Evolutionary conservation across 768 basidiomycete genomes (phyloP).

Genomic region (Gloeostereum incarnatum): DNA sequence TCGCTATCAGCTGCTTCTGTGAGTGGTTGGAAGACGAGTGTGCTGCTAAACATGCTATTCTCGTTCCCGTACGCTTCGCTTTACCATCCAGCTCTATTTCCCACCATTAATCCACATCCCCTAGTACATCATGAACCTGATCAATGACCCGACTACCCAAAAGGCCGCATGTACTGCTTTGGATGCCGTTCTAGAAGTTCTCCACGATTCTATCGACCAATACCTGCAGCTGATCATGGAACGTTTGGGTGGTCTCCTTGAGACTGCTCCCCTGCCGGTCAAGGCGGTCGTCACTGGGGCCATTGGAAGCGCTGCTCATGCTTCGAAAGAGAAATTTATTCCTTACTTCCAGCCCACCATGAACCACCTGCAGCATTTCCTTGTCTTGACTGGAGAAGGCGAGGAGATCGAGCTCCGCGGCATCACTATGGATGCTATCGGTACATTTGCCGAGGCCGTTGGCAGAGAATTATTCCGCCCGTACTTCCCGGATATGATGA

Average conservation of each 20-base stretch:
- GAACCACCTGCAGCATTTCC: slow-evolving; percentile 81
- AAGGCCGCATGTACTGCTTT: slow-evolving; percentile 93
- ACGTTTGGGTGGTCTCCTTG: slow-evolving; percentile 77
- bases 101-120: slow-evolving; percentile 4
- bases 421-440: slow-evolving; percentile 98
- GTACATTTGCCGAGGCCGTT: slow-evolving; percentile 95
- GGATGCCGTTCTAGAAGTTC: slow-evolving; percentile 91
- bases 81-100: slow-evolving; percentile 2
- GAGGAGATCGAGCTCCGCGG: slow-evolving; percentile 94
- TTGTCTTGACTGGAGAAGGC: slow-evolving; percentile 75
- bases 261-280: slow-evolving; percentile 76
- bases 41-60: slow-evolving; percentile 66
- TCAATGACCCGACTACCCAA: slow-evolving; percentile 82
- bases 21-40: slow-evolving; percentile 97
- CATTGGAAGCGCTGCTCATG: slow-evolving; percentile 96
- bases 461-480: slow-evolving; percentile 91
- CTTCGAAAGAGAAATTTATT: slow-evolving; percentile 82
- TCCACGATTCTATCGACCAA: slow-evolving; percentile 82
- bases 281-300: slow-evolving; percentile 96
- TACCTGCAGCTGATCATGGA: slow-evolving; percentile 96
- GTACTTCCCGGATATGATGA: slow-evolving; percentile 96
- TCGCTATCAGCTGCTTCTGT: slow-evolving; percentile 91
- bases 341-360: slow-evolving; percentile 95
- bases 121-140: slow-evolving; percentile 84
- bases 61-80: slow-evolving; percentile 70